A percentile compares a stretch with the other conserved stretches of the same genome.
Evolutionary conservation across 495 filamentous ascomycete genomes (phyloP).

Genomic region (Halenospora varia): DNA sequence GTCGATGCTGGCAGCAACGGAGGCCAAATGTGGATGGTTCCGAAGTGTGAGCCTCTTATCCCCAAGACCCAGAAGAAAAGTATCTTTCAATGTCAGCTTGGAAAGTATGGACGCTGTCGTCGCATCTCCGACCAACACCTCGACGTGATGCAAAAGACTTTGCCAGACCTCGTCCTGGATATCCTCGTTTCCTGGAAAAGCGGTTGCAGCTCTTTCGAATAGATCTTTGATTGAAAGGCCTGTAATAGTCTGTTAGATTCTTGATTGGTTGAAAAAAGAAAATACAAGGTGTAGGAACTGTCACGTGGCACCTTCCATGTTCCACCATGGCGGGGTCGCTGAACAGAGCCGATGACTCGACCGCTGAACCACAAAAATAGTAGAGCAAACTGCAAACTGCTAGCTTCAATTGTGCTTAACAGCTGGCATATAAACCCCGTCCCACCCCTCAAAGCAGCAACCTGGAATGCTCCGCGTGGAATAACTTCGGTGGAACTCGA

Average conservation of each 20-base stretch:
- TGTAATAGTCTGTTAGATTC: not conserved
- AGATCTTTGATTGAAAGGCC: constrained; percentile 12
- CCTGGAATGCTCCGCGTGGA: not conserved
- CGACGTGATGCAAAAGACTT: not conserved
- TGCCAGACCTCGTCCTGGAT: constrained; percentile 3
- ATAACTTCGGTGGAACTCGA: not conserved
- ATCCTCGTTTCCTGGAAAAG: not conserved
- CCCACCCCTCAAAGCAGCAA: not conserved
- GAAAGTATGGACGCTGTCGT: not conserved
- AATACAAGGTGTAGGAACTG: not conserved
- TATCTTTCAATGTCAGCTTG: constrained; percentile 7
- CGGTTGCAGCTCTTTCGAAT: not conserved
- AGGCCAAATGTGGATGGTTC: not conserved
- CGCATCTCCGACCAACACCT: constrained; percentile 3
- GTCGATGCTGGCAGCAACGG: no score
- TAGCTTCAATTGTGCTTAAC: not conserved
- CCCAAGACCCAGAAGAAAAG: not conserved
- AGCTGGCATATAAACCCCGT: not conserved
- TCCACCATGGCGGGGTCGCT: not conserved
- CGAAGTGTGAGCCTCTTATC: constrained; percentile 1
- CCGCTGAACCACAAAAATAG: not conserved
- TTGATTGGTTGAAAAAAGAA: not conserved
- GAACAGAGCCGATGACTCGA: not conserved
- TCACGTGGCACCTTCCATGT: not conserved
- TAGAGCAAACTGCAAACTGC: not conserved